Conservation (phyloP, 768 basidiomycete genomes). For the Pleurotus ostreatus region DNA sequence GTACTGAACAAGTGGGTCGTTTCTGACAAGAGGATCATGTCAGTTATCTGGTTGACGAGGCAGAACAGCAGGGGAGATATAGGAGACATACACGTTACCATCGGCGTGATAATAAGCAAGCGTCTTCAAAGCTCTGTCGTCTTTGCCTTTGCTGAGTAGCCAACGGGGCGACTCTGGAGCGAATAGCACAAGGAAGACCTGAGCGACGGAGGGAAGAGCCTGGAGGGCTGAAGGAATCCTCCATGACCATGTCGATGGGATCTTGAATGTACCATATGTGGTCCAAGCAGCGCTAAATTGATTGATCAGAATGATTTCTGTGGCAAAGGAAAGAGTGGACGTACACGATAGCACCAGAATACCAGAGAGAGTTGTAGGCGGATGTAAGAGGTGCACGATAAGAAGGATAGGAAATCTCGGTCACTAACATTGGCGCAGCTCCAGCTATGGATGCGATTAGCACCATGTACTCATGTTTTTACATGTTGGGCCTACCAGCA, state of each 20-base stretch:
- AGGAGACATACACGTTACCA: constrained; percentile 49
- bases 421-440: constrained; percentile 80
- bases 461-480: background rate
- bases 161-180: constrained; percentile 84
- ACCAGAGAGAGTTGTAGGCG: constrained; percentile 83
- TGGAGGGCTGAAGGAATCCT: constrained; percentile 79
- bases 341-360: constrained; percentile 74
- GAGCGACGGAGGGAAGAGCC: constrained; percentile 62
- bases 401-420: constrained; percentile 78
- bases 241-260: constrained; percentile 72
- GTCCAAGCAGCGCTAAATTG: constrained; percentile 67
- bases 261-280: constrained; percentile 76
- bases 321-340: constrained; percentile 19
- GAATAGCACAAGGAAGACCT: constrained; percentile 63
- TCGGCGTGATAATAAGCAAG: constrained; percentile 85
- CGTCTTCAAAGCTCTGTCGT: constrained; percentile 59
- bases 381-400: constrained; percentile 80
- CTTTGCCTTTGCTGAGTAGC: constrained; percentile 71
- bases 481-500: constrained; percentile 26
- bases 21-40: constrained; percentile 26
- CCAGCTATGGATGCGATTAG: constrained; percentile 35
- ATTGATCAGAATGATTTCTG: background rate
- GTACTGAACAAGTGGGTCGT: constrained; percentile 65
- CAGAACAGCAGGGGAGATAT: constrained; percentile 11
- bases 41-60: background rate